phyloP scores from a whole-genome alignment of 192 early-diverging fungal species.

The Globomyces pollinis-pini region DNA sequence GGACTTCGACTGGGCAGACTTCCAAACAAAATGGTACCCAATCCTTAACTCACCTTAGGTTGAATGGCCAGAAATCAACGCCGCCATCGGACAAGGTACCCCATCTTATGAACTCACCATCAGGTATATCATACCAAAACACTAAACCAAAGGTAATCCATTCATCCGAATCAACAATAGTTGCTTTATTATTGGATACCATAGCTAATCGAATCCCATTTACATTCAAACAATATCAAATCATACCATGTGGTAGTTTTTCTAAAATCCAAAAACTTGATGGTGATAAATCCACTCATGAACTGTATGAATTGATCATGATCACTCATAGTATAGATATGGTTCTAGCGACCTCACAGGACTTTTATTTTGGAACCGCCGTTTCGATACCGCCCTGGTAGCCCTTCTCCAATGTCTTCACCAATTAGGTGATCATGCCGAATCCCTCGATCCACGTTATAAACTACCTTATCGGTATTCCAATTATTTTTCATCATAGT shows the following conservation, averaged over 20 bases:
- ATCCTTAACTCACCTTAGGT: no score
- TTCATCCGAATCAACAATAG: no score
- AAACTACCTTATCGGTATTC: slow-evolving; percentile 71
- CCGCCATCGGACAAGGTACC: slow-evolving; percentile 91
- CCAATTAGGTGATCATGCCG: slow-evolving; percentile 77
- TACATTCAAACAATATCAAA: slow-evolving; percentile 61
- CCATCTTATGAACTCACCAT: no score
- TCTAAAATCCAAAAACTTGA: slow-evolving; percentile 82
- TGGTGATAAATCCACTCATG: slow-evolving; percentile 63
- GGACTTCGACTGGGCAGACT: slow-evolving; percentile 79
- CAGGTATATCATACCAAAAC: no score
- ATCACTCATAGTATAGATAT: slow-evolving; percentile 45
- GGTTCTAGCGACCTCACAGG: slow-evolving; percentile 79
- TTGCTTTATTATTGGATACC: slow-evolving; percentile 75
- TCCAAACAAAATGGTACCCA: slow-evolving; percentile 65
- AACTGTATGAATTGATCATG: no score
- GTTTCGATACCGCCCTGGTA: slow-evolving; percentile 83
- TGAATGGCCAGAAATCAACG: slow-evolving; percentile 96
- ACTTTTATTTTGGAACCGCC: slow-evolving; percentile 70
- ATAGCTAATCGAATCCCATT: slow-evolving; percentile 78
- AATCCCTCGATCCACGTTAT: slow-evolving; percentile 63
- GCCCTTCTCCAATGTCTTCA: slow-evolving; percentile 85
- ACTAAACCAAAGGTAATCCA: no score
- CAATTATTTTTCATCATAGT: slow-evolving; percentile 25
- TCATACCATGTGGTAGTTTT: slow-evolving; percentile 88